These are phyloP conservation scores for Globisporangium megalacanthum DNA, from an alignment of 352 stramenopile genomes.

Conservation along the genomic window DNA sequence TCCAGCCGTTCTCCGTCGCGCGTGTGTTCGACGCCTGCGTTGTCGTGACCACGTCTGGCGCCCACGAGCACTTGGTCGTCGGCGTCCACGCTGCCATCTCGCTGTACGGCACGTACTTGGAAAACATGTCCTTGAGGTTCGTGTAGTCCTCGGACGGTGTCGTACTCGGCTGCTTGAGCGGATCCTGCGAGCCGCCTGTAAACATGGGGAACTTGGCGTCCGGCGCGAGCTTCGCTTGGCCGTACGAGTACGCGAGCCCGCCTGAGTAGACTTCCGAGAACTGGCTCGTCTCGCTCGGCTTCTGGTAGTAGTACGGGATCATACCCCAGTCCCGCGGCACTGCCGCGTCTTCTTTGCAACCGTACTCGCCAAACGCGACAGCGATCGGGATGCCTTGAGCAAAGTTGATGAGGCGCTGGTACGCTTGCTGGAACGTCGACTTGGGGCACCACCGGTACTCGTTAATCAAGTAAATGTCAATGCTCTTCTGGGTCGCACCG, in stretches of 20 bases:
- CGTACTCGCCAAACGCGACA: constrained; percentile 77
- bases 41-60: constrained; percentile 43
- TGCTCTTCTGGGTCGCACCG: constrained; percentile 74
- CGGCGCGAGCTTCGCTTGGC: constrained; percentile 65
- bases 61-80: constrained; percentile 60
- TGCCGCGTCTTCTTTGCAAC: constrained; percentile 51
- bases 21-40: constrained; percentile 52
- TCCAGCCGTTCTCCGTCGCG: constrained; percentile 54
- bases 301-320: constrained; percentile 74
- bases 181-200: constrained; percentile 37
- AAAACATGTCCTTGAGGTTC: constrained; percentile 68
- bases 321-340: constrained; percentile 63
- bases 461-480: constrained; percentile 88
- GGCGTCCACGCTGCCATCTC: constrained; percentile 41
- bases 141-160: constrained; percentile 60
- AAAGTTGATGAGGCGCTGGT: constrained; percentile 66
- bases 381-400: constrained; percentile 77
- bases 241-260: constrained; percentile 81
- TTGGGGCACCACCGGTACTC: constrained; percentile 83
- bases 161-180: constrained; percentile 50
- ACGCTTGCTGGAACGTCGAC: constrained; percentile 63
- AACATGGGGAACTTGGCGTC: constrained; percentile 28
- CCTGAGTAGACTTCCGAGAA: constrained; percentile 81
- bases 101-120: constrained; percentile 47
- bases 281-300: constrained; percentile 53